These are phyloP conservation scores for Mychonastes homosphaera DNA, from an alignment of 139 green algal genomes.

Conservation along the genomic window DNA sequence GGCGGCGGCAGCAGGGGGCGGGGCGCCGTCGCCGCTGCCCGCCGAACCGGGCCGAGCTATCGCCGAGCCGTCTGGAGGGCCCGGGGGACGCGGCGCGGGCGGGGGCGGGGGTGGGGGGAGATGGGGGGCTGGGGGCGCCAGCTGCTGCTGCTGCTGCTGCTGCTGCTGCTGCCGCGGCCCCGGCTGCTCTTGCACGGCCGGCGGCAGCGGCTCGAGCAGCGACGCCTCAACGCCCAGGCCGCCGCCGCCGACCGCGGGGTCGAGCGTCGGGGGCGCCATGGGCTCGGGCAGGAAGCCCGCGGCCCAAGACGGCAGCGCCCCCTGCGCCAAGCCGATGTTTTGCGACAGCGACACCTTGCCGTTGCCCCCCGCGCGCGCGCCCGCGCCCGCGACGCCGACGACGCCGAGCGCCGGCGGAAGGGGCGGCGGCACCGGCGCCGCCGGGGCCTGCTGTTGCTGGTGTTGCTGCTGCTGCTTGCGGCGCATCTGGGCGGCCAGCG, in stretches of 20 bases:
- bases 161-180: too few species aligned
- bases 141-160: too few species aligned
- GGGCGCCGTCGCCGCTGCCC: too few species aligned
- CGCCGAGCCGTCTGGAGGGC: too few species aligned
- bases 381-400: background rate
- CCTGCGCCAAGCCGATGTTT: background rate
- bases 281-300: constrained; percentile 5
- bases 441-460: background rate
- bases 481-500: background rate
- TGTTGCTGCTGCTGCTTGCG: background rate
- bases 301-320: background rate
- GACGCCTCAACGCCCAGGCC: background rate
- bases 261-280: background rate
- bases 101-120: too few species aligned
- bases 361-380: constrained; percentile 3
- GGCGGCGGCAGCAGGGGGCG: too few species aligned
- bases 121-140: too few species aligned
- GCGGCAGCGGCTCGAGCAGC: too few species aligned
- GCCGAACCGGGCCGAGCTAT: too few species aligned
- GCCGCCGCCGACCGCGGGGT: background rate
- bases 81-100: too few species aligned
- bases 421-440: background rate
- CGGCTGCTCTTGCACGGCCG: too few species aligned
- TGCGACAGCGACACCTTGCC: background rate
- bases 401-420: background rate